Evolutionary conservation across 768 basidiomycete genomes (phyloP), one percentile per base, ranked within the genome.

Genomic region (Macrolepiota dolichaula): DNA sequence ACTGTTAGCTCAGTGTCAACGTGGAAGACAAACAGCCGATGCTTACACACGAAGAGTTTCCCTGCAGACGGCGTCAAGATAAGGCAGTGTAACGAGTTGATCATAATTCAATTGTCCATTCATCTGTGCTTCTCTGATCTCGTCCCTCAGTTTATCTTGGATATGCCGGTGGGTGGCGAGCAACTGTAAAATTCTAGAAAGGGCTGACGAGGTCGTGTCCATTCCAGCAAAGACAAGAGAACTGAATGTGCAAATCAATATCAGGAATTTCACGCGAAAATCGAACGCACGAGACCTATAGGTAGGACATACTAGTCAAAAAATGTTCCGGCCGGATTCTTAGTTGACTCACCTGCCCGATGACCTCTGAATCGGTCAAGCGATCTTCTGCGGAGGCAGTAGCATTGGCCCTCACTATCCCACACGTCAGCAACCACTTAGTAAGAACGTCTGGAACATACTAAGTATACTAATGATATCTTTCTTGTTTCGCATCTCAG

Each of bases 381-480:
- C 67, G 65, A 35, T 75, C 73, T 22, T 70, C 70, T 19, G 69
- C 69, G 4, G 66, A 67, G 2, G 73, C 71, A 2, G 59, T 62
- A 32, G 71, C 66, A 59, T 79, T 80, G 1, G 71, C 76, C 59
- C 70, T 71, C 61, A 79, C 79, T 81, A 44, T 44, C 17, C 7
- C 19, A n/a, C 19, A 7, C 15, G 42, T 44, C 19, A 44, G 42
- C 42, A 6, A 7, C 42, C 4, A n/a, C 42, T 19, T 22, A 17
- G 47, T 27, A 22, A 12, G 19, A 38, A 27, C 12, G 25, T 29
- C 37, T 57, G 42, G 24, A 25, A 57, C 74, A 35, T 63, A 81
- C 79, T 61, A 35, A 80, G 65, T 27, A 78, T 69, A 59, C 77
- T 80, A 64, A 80, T 72, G 37, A 81, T 71, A 63, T 81, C 79